Percentiles rank a stretch among this genome's conserved stretches.
phyloP scores from a whole-genome alignment of 345 rosid species.

The Durio zibethinus region DNA sequence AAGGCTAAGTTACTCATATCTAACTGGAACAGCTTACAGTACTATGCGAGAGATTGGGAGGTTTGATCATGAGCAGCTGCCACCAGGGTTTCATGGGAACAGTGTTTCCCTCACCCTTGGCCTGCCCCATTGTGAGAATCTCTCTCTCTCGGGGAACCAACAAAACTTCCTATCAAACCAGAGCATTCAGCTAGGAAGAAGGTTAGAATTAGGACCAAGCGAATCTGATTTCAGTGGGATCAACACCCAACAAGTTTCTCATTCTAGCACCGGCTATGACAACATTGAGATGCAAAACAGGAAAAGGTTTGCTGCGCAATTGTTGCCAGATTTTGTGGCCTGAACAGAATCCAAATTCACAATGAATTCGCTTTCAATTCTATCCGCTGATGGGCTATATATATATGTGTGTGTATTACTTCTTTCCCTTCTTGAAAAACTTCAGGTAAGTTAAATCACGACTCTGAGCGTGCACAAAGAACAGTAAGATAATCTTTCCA shows the following conservation, averaged over 20 bases:
- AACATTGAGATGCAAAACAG: conserved; percentile 42
- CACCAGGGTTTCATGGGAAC: conserved; percentile 40
- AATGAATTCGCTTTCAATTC: background rate
- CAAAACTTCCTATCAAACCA: conserved; percentile 41
- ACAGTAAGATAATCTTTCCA: conserved; percentile 1
- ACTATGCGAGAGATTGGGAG: conserved; percentile 39
- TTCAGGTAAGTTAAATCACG: background rate
- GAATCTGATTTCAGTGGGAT: conserved; percentile 36
- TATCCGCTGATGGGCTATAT: background rate
- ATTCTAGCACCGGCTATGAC: conserved; percentile 34
- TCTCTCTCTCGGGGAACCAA: conserved; percentile 35
- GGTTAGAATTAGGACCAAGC: conserved; percentile 33
- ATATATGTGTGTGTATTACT: background rate
- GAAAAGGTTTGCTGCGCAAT: conserved; percentile 51
- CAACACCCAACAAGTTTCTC: conserved; percentile 32
- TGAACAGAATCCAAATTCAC: conserved; percentile 20
- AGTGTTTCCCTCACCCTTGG: conserved; percentile 68
- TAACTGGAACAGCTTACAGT: conserved; percentile 5
- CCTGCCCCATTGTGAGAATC: conserved; percentile 49
- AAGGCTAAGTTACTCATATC: conserved; percentile 17
- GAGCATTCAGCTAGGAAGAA: conserved; percentile 42
- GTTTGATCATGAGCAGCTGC: conserved; percentile 41
- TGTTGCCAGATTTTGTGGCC: conserved; percentile 53
- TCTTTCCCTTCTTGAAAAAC: background rate
- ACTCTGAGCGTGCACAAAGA: background rate